A percentile compares a stretch with the other conserved stretches of the same genome.
Conservation (phyloP, 371 early-diverging fungal genomes). For the Mortierella sp. region DNA sequence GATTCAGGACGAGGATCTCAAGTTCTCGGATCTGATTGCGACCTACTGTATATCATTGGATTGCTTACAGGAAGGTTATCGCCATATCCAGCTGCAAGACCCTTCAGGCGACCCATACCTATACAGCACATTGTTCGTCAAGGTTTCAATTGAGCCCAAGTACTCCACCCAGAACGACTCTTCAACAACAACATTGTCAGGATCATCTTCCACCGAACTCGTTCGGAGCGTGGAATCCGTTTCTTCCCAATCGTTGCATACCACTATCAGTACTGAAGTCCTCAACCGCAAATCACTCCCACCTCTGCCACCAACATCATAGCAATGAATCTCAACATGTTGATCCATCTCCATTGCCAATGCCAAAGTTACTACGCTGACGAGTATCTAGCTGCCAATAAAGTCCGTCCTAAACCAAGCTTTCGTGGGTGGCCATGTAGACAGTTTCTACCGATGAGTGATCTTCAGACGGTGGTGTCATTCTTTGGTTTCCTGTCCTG, state of each 20-base stretch:
- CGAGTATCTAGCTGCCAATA: too few species aligned
- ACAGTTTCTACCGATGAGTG: too few species aligned
- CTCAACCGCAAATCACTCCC: too few species aligned
- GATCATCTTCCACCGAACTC: slow-evolving; percentile 1
- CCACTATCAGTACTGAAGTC: too few species aligned
- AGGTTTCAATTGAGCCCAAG: slow-evolving; percentile 31
- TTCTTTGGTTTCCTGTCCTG: background rate
- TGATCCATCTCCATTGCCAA: too few species aligned
- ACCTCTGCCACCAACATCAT: slow-evolving; percentile 33
- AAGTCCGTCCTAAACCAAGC: too few species aligned
- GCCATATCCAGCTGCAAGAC: slow-evolving; percentile 68
- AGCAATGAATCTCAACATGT: too few species aligned
- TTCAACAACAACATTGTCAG: too few species aligned
- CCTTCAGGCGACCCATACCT: slow-evolving; percentile 64
- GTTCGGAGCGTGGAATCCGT: background rate
- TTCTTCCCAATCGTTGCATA: background rate
- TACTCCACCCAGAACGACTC: too few species aligned
- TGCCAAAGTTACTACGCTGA: too few species aligned
- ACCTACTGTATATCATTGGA: slow-evolving; percentile 60
- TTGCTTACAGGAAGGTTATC: slow-evolving; percentile 60
- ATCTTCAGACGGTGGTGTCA: background rate
- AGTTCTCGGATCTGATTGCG: slow-evolving; percentile 61
- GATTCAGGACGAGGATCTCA: slow-evolving; percentile 62
- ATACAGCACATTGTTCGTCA: slow-evolving; percentile 68
- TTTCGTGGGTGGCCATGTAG: too few species aligned